These are phyloP conservation scores for Backusella luteola DNA, from an alignment of 192 early-diverging fungal genomes.

Conservation along the genomic window DNA sequence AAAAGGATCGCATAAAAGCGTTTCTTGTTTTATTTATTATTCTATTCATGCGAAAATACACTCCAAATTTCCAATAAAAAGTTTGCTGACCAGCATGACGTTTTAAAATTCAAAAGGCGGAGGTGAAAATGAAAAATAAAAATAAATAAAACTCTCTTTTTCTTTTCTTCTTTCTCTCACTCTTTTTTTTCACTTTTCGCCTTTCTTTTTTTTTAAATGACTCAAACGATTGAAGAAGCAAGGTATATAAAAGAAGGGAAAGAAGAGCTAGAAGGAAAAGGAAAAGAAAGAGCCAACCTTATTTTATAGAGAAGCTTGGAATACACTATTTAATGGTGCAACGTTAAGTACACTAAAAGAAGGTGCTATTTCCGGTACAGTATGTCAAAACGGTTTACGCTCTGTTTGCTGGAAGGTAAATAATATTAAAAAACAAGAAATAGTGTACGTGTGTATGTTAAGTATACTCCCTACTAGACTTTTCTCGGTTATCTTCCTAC, in stretches of 20 bases:
- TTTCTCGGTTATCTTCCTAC: constrained; percentile 52
- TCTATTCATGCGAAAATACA: neutral
- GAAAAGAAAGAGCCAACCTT: neutral
- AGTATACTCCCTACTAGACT: constrained; percentile 28
- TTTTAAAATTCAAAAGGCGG: neutral
- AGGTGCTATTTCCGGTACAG: constrained; percentile 43
- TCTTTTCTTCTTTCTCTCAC: neutral
- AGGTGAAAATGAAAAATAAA: constrained; percentile 5
- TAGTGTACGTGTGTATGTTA: neutral
- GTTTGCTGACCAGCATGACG: constrained; percentile 2
- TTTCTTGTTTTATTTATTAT: neutral
- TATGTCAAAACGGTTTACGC: constrained; percentile 49
- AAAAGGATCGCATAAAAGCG: neutral
- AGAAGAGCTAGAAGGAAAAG: neutral
- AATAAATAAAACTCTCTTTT: neutral
- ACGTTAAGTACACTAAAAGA: constrained; percentile 42
- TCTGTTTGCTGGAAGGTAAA: constrained; percentile 63
- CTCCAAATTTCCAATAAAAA: neutral
- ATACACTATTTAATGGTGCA: constrained; percentile 50
- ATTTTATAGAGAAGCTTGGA: constrained; percentile 39
- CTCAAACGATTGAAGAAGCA: neutral
- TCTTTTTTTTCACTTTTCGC: neutral
- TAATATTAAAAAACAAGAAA: neutral
- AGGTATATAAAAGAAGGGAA: neutral
- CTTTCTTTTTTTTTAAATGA: neutral